These are phyloP conservation scores for Micractinium conductrix DNA, from an alignment of 139 green algal species.

Conservation along the genomic window DNA sequence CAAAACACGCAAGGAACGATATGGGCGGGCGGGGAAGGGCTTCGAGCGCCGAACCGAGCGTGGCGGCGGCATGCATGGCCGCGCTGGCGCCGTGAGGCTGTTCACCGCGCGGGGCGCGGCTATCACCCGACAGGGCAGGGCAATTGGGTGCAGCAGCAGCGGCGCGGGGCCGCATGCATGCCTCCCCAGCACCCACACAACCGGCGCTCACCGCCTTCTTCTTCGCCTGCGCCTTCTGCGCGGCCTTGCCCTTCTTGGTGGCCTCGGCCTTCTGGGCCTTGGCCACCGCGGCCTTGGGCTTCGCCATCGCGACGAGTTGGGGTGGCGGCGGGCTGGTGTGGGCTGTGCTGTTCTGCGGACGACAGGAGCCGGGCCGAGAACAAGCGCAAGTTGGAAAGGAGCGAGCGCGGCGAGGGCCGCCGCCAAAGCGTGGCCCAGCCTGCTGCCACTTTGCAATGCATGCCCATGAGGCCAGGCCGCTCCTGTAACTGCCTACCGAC, in stretches of 20 bases:
- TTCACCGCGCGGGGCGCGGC: too few relatives aligned
- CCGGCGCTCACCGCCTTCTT: too few relatives aligned
- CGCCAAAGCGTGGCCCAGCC: neutral
- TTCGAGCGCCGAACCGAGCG: neutral
- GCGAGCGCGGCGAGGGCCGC: neutral
- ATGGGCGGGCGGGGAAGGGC: neutral
- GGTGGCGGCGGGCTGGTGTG: neutral
- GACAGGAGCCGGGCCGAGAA: too few relatives aligned
- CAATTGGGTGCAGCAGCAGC: neutral
- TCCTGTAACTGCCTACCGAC: neutral
- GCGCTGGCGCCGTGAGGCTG: too few relatives aligned
- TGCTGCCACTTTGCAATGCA: too few relatives aligned
- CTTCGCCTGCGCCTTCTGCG: neutral
- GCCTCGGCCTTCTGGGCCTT: slow-evolving; percentile 30
- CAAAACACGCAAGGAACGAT: neutral
- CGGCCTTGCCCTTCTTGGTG: slow-evolving; percentile 25
- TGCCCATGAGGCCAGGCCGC: neutral
- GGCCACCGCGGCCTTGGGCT: slow-evolving; percentile 39
- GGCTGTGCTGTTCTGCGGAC: neutral
- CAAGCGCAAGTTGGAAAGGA: neutral
- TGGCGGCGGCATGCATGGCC: neutral
- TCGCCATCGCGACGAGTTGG: slow-evolving; percentile 27
- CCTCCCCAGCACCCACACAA: too few relatives aligned
- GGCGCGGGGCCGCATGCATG: too few relatives aligned
- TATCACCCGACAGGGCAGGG: too few relatives aligned